Evolutionary conservation across 805 yeast species (phyloP), one percentile per base, ranked within the genome.

Genomic region (Ogataea henricii): DNA sequence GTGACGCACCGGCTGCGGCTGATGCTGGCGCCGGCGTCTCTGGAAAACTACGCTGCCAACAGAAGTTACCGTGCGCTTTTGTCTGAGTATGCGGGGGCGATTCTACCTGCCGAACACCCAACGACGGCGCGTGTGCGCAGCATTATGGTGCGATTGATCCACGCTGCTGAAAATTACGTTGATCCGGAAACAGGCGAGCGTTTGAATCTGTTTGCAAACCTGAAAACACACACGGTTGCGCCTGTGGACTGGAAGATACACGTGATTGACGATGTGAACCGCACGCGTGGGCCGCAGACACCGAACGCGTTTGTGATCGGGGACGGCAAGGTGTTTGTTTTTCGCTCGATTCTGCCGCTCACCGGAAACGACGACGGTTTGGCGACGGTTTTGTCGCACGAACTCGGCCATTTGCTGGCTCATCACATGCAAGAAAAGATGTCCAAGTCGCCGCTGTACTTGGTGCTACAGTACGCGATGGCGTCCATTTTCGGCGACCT

Each of bases 281-380:
- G 75, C n/a, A 47, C 47, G 8, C 50, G 52, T 48, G 58, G 59
- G 3, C 27, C 44, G 14, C 91, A 96, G 13, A 96, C 98, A 2
- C 98, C 99, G 2, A 94, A 94, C 68, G 99, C 99, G 1, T 92
- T 94, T 68, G 96, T 94, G 16, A 72, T 94, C 29, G 98, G 98
- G 17, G 92, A 94, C 51, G 99, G 99, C 6, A 91, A 91, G 65
- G 96, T 94, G 36, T 94, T 94, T 68, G 90, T 94, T 16, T 89
- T 87, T 61, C 75, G 85, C 39, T 80, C 87, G 8, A 88, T 94
- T 34, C 63, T 94, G 40, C 86, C 87, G 1, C 79, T 94, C 25
- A 85, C 96, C 64, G 69, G 71, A 21, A 83, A 87, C 60, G 95
- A 89, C 44, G 95, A 89, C 63, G 97, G 97, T 1, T 68, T 94